Base-by-base conservation (phyloP, 148 eudicot genomes). In the Pouteria glomerata region DNA sequence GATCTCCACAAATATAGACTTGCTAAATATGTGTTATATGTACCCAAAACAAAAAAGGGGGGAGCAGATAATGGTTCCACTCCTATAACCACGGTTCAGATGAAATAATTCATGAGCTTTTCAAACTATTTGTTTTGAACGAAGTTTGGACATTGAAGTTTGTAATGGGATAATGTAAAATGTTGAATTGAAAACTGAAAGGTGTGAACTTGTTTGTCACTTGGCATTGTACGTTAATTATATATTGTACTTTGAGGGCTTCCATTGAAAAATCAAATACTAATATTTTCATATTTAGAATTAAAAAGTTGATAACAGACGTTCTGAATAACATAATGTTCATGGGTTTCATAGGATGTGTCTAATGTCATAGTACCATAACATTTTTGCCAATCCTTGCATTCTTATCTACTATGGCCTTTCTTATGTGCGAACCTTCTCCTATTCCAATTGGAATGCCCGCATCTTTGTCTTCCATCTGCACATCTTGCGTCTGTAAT, bases 381-480 rank as follows among this genome's bases (percentile, higher is more conserved):
- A 92, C 97, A 82, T 79, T 82, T 78, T 83, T 87, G 33, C 93
- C 97, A 57, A 92, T 86, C 73, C 91, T 89, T 68, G 92, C 93
- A 78, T 92, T 88, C 85, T 89, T 92, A 74, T 92, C 96, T 14
- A 92, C 70, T 58, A 92, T 89, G 45, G 96, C 88, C 73, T 83
- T 89, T 78, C 77, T 75, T 77, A 88, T 79, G 64, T 78, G 70
- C 13, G 89, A 86, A 47, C 85, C 88, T 73, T 89, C 87, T 19
- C 97, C 97, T 41, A 92, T 80, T 12, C 97, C 96, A 63, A 87
- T 73, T 24, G 89, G 91, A 72, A 88, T 80, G 6, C 18, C 48
- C 35, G 29, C 68, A 57, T 56, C 66, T 50, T 77, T 82, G 68
- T 69, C 78, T 51, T 81, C 77, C 71, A 45, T 66, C 81, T 74